Percentiles rank a stretch among this genome's conserved stretches.
Evolutionary conservation across 805 yeast genomes (phyloP).

Genomic region (Ogataea philodendri): DNA sequence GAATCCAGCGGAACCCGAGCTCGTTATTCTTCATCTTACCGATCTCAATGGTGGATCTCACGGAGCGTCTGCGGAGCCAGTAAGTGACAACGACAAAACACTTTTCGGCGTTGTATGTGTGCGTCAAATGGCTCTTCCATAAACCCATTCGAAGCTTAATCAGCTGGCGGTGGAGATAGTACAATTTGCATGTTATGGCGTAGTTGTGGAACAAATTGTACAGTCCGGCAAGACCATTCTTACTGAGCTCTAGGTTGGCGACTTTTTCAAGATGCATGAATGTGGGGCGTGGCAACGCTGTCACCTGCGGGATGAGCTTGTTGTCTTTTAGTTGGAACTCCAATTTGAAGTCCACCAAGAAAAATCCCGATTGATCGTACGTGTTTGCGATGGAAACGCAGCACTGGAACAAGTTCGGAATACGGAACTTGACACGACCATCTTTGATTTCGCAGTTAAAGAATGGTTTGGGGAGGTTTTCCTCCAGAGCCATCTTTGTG

Average conservation of each 20-base stretch:
- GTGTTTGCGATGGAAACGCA: slow-evolving; percentile 76
- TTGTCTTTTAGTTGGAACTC: slow-evolving; percentile 48
- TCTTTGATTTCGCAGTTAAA: slow-evolving; percentile 62
- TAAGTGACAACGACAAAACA: slow-evolving; percentile 57
- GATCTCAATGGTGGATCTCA: slow-evolving; percentile 57
- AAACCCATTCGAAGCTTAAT: slow-evolving; percentile 45
- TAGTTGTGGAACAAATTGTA: slow-evolving; percentile 57
- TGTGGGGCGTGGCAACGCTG: slow-evolving; percentile 33
- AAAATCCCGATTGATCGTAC: slow-evolving; percentile 57
- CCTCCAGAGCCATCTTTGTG: slow-evolving; percentile 67
- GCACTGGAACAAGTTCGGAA: slow-evolving; percentile 65
- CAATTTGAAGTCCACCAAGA: slow-evolving; percentile 73
- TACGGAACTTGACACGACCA: slow-evolving; percentile 70
- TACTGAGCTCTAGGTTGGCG: slow-evolving; percentile 51
- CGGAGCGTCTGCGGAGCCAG: slow-evolving; percentile 56
- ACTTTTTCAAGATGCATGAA: slow-evolving; percentile 49
- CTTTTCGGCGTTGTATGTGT: slow-evolving; percentile 52
- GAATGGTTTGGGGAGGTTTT: slow-evolving; percentile 63
- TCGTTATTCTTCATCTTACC: slow-evolving; percentile 50
- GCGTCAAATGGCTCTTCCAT: slow-evolving; percentile 63
- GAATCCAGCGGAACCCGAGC: slow-evolving; percentile 60
- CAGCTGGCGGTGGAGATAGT: slow-evolving; percentile 57
- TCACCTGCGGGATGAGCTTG: slow-evolving; percentile 27
- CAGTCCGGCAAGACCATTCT: slow-evolving; percentile 47
- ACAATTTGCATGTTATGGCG: slow-evolving; percentile 62